Base-by-base conservation (phyloP, 75 land plant species). In the Gnetum montanum region DNA sequence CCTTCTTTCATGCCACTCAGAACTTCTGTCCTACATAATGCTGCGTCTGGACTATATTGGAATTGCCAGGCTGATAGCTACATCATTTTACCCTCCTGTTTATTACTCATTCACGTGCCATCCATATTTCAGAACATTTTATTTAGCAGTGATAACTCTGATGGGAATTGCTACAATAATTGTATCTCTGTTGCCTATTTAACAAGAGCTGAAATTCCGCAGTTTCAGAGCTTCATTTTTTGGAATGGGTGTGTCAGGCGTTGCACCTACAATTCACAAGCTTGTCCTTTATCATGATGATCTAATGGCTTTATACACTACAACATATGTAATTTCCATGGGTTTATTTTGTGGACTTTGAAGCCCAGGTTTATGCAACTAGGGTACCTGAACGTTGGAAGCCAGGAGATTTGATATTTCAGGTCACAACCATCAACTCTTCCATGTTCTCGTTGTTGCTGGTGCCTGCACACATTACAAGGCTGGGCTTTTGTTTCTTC, bases 81-180 rank as follows among this genome's bases (percentile, higher is more conserved):
- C 96, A 46, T 85, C 90, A 43, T 93, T 89, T 66, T 89, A 84
- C 67, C 98, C 98, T 4, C 90, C 98, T 20, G 80, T 93, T 40
- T 93, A 82, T 77, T 93, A 93, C 74, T 71, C 83, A 38, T 93
- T 93, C 75, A 77, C 69, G 41, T 93, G 95, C 61, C 60, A 71
- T 0, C 87, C 96, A 0, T 58, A 40, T 19, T 88, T 83, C 84
- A 90, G 81, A 13, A 41, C 72, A 43, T 3, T 71, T 40, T 93
- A 93, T 65, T 73, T 93, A 49, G 57, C 67, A 8, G 81, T 74
- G 11, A 85, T 93, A 46, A 71, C 84, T 31, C 34, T 63, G 16
- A 19, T 93, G 36, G 98, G 90, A 15, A 16, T 80, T 6, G 50
- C 55, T 71, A 77, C 96, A 1, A 60, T 89, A 43, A 15, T 64